Conservation (phyloP, 2,329 filamentous ascomycete genomes). For the Aspergillus nomiae region DNA sequence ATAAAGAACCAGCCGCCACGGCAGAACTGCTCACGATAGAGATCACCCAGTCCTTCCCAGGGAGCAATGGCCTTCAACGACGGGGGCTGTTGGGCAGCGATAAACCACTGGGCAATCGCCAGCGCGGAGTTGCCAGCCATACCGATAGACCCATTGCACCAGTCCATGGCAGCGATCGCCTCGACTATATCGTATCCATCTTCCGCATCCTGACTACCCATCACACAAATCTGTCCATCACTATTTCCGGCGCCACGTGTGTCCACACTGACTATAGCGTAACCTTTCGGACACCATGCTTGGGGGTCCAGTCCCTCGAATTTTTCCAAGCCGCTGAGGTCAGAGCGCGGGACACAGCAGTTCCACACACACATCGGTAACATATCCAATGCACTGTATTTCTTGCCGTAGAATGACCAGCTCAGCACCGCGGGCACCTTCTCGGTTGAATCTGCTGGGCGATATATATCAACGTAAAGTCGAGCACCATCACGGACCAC, state of each 20-base stretch:
- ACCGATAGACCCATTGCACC: conserved; percentile 49
- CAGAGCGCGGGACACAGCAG: conserved; percentile 35
- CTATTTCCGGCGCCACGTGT: conserved; percentile 35
- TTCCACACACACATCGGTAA: conserved; percentile 43
- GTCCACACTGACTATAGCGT: conserved; percentile 40
- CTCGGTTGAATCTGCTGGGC: conserved; percentile 35
- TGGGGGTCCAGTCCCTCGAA: conserved; percentile 49
- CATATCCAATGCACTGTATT: conserved; percentile 43
- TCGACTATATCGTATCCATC: conserved; percentile 52
- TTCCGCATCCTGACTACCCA: conserved; percentile 48
- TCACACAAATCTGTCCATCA: conserved; percentile 40
- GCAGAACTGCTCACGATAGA: conserved; percentile 51
- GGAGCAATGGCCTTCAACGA: conserved; percentile 48
- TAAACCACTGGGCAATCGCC: conserved; percentile 47
- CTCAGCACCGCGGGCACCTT: conserved; percentile 48
- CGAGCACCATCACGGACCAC: conserved; percentile 44
- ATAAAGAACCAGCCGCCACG: conserved; percentile 45
- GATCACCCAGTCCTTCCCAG: conserved; percentile 50
- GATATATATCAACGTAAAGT: conserved; percentile 50
- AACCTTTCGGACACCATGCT: conserved; percentile 33
- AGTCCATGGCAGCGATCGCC: conserved; percentile 42
- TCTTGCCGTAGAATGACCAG: conserved; percentile 52
- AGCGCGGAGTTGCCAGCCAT: conserved; percentile 50
- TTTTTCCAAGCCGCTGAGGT: conserved; percentile 39
- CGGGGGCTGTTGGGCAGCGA: conserved; percentile 46